Conservation (phyloP, 306 rosid species). For the Begonia peltatifolia region DNA sequence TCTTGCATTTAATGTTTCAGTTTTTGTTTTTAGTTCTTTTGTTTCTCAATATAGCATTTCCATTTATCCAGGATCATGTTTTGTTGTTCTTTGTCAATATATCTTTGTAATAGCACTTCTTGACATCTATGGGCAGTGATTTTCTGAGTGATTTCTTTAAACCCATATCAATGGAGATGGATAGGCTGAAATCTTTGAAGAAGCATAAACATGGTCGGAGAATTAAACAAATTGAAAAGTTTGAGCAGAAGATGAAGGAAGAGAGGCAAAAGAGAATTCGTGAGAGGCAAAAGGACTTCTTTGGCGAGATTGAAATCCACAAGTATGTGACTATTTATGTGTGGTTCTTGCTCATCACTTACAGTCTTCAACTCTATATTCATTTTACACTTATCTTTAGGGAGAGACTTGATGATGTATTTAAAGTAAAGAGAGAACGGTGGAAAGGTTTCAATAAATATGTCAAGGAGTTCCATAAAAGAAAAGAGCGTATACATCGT, state of each 20-base stretch:
- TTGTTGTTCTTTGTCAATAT: background rate
- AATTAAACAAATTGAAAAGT: conserved; percentile 78
- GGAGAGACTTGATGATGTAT: conserved; percentile 88
- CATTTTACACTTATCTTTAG: conserved; percentile 19
- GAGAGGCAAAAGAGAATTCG: conserved; percentile 97
- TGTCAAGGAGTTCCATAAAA: conserved; percentile 87
- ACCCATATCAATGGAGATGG: conserved; percentile 67
- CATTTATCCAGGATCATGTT: no score
- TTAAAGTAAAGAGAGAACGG: conserved; percentile 81
- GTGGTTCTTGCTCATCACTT: conserved; percentile 5
- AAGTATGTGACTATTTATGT: conserved; percentile 43
- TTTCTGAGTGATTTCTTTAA: conserved; percentile 82
- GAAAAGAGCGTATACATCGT: conserved; percentile 94
- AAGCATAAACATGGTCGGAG: conserved; percentile 97
- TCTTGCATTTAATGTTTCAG: background rate
- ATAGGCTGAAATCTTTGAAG: conserved; percentile 68
- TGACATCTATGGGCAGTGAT: conserved; percentile 47
- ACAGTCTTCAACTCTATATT: background rate
- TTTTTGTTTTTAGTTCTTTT: background rate
- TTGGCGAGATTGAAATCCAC: conserved; percentile 91
- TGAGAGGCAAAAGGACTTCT: conserved; percentile 97
- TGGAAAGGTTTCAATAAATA: conserved; percentile 90
- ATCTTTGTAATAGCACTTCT: conserved; percentile 14
- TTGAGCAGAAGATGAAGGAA: conserved; percentile 97
- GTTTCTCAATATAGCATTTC: background rate